Evolutionary conservation across 768 basidiomycete genomes (phyloP), one percentile per base, ranked within the genome.

Genomic region (Xerocomellus dryophilus): DNA sequence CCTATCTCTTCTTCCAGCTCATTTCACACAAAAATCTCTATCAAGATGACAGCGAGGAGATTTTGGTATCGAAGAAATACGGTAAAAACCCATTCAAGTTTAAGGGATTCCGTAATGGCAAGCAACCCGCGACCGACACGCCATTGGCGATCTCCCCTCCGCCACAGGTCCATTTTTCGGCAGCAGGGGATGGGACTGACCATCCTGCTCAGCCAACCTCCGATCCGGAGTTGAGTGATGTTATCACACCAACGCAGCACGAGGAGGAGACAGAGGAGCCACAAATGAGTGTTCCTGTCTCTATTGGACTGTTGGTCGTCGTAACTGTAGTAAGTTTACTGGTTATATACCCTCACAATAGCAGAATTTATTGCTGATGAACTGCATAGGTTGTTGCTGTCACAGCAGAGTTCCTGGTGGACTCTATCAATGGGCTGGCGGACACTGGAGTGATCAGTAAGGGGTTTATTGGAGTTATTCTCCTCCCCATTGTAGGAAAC

Each of bases 401-500:
- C 4, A 83, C 78, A 10, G 82, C 82, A 1, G 83, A 85, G 46
- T 77, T 76, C 35, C 78, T 97, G 5, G 91, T 97, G 4, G 83
- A 81, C 61, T 90, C 90, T 4, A 94, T 97, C 58, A 73, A 81
- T 57, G 90, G 90, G 15, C 66, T 98, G 31, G 86, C 88, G 0
- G 64, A 61, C 0, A 64, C 64, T 0, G 82, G 84, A 20, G 18
- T 25, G 7, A 86, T 98, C 51, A 81, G 75, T 51, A 80, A 82
- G 54, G 89, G 90, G 67, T 98, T 93, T 65, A 86, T 96, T 57
- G 93, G 90, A 14, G 71, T 97, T 46, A 87, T 88, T 60, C 74
- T 98, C 14, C 78, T 98, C 7, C 95, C 95, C 6, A 93, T 96
- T 40, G 93, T 94, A 17, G 90, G 91, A 15, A 93, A 92, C 63